Percentiles rank a stretch among this genome's conserved stretches.
These are phyloP conservation scores for Tuber microsphaerosporum DNA, from an alignment of 495 filamentous ascomycete genomes.

Conservation along the genomic window DNA sequence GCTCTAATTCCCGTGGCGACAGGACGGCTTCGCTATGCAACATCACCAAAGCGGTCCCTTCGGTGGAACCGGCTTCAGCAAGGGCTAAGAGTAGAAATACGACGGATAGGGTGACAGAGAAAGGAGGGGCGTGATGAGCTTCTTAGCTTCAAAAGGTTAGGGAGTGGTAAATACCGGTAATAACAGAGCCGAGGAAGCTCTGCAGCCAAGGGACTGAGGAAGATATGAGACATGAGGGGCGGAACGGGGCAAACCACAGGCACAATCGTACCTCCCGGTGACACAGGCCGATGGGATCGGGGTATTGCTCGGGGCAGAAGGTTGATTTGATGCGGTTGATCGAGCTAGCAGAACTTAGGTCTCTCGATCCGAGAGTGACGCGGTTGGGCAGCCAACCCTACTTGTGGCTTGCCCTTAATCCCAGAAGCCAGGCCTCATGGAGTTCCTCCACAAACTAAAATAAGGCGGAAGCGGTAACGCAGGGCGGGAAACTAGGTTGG, in stretches of 20 bases:
- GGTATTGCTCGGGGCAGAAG: not conserved
- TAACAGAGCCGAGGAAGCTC: not conserved
- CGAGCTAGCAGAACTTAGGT: not conserved
- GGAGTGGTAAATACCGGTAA: not conserved
- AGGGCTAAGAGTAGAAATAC: not conserved
- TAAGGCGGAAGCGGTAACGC: not conserved
- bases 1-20: not conserved
- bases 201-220: not conserved
- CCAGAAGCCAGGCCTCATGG: not conserved
- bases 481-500: not conserved
- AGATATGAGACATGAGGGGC: not conserved
- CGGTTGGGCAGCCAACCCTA: not conserved
- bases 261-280: not conserved
- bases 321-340: not conserved
- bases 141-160: not conserved
- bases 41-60: not conserved
- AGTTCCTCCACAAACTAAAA: not conserved
- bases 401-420: not conserved
- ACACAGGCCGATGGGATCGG: not conserved
- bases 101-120: not conserved
- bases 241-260: not conserved
- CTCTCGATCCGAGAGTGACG: not conserved
- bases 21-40: not conserved
- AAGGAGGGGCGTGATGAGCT: not conserved
- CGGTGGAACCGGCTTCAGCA: not conserved